Percentiles rank a stretch among this genome's conserved stretches.
Evolutionary conservation across 805 yeast species (phyloP).

Genomic region (Saturnispora besseyi): DNA sequence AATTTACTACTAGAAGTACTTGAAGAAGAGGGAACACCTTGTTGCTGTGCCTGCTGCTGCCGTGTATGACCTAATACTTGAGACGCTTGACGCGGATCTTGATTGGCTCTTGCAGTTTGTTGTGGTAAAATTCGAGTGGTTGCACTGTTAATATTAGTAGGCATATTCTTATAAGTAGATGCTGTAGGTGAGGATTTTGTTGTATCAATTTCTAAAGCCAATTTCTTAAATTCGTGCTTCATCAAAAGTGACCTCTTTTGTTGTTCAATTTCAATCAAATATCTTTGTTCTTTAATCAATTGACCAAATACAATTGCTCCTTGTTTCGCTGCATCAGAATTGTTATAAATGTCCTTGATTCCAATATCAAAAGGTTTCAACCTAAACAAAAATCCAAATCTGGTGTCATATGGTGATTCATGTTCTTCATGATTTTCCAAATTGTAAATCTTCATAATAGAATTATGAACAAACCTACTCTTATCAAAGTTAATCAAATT

Average conservation of each 20-base stretch:
- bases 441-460: constrained; percentile 45
- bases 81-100: not conserved
- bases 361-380: constrained; percentile 40
- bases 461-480: constrained; percentile 56
- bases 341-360: constrained; percentile 26
- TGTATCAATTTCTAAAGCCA: not conserved
- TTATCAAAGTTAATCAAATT: constrained; percentile 78
- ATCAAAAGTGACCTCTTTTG: not conserved
- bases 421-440: constrained; percentile 27
- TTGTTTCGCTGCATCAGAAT: constrained; percentile 25
- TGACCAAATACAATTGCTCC: constrained; percentile 33
- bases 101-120: not conserved
- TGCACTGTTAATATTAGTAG: not conserved
- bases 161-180: not conserved
- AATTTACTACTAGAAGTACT: constrained; percentile 14
- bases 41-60: not conserved
- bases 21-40: not conserved
- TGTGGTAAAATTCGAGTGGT: not conserved
- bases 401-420: constrained; percentile 25
- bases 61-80: not conserved
- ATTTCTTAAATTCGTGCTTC: not conserved
- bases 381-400: constrained; percentile 46
- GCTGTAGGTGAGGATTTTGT: not conserved
- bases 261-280: constrained; percentile 44
- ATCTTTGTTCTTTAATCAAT: constrained; percentile 40